Percentiles rank a stretch among this genome's conserved stretches.
Evolutionary conservation across 176 grass and related monocot genomes (phyloP).

Genomic region (Poa annua): DNA sequence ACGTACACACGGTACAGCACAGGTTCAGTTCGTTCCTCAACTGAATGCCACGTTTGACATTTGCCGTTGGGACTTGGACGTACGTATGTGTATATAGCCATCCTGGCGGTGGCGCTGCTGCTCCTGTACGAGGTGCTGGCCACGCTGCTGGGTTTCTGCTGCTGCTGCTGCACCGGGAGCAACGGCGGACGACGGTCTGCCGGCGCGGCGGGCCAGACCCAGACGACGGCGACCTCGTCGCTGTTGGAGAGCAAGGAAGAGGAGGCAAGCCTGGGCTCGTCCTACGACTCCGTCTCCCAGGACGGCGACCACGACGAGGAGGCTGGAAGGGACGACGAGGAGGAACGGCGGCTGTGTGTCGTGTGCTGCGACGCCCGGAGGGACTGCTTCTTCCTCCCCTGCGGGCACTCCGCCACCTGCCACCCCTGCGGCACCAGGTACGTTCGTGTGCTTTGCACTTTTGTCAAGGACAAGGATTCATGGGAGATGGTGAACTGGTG

Average conservation of each 20-base stretch:
- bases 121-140: slow-evolving; percentile 58
- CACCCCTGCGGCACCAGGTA: slow-evolving; percentile 69
- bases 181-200: not conserved
- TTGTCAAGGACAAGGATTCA: no score
- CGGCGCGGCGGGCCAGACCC: not conserved
- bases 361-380: slow-evolving; percentile 58
- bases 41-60: no score
- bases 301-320: slow-evolving; percentile 59
- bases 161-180: slow-evolving; percentile 1
- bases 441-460: not conserved
- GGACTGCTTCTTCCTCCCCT: slow-evolving; percentile 84
- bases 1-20: no score
- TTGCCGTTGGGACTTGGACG: not conserved
- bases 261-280: slow-evolving; percentile 68
- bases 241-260: slow-evolving; percentile 64
- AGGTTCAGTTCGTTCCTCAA: not conserved
- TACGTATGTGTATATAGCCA: not conserved
- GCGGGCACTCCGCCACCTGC: slow-evolving; percentile 72
- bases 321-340: slow-evolving; percentile 31
- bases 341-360: slow-evolving; percentile 44
- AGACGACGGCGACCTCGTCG: not conserved
- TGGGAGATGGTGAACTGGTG: not conserved
- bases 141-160: slow-evolving; percentile 27
- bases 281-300: slow-evolving; percentile 77
- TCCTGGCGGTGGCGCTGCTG: slow-evolving; percentile 56